A percentile compares a stretch with the other conserved stretches of the same genome.
Conservation (phyloP, 306 rosid species). For the Phaseolus lunatus region DNA sequence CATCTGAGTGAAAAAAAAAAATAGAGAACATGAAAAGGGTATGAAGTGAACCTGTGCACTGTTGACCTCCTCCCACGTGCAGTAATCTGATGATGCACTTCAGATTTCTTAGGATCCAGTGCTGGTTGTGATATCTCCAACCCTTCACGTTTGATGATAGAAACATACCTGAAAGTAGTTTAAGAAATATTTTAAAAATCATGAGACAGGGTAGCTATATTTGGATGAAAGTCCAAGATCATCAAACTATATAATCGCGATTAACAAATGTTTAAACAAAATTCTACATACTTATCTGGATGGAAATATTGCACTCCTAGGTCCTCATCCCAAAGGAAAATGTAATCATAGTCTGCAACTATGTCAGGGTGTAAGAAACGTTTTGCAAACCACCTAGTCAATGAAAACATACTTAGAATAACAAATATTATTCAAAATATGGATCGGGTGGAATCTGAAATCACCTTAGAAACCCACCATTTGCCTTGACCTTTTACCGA, state of each 20-base stretch:
- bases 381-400: slow-evolving; percentile 96
- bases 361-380: slow-evolving; percentile 97
- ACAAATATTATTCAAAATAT: neutral
- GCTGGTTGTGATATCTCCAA: slow-evolving; percentile 95
- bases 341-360: slow-evolving; percentile 76
- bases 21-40: slow-evolving; percentile 13
- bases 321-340: slow-evolving; percentile 99
- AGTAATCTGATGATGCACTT: slow-evolving; percentile 93
- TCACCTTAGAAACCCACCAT: slow-evolving; percentile 59
- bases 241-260: slow-evolving; percentile 15
- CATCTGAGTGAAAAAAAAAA: too few relatives aligned
- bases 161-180: slow-evolving; percentile 61
- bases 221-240: neutral
- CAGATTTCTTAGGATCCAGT: slow-evolving; percentile 72
- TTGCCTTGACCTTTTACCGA: slow-evolving; percentile 74
- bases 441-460: slow-evolving; percentile 26
- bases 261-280: slow-evolving; percentile 5
- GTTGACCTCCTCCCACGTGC: slow-evolving; percentile 68
- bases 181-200: neutral
- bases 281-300: slow-evolving; percentile 64
- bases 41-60: slow-evolving; percentile 73
- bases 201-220: neutral
- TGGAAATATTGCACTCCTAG: slow-evolving; percentile 85
- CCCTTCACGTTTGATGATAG: slow-evolving; percentile 74
- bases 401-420: slow-evolving; percentile 38